Evolutionary conservation across 108 stramenopile genomes (phyloP).

Genomic region (Stephanodiscus minutulus): DNA sequence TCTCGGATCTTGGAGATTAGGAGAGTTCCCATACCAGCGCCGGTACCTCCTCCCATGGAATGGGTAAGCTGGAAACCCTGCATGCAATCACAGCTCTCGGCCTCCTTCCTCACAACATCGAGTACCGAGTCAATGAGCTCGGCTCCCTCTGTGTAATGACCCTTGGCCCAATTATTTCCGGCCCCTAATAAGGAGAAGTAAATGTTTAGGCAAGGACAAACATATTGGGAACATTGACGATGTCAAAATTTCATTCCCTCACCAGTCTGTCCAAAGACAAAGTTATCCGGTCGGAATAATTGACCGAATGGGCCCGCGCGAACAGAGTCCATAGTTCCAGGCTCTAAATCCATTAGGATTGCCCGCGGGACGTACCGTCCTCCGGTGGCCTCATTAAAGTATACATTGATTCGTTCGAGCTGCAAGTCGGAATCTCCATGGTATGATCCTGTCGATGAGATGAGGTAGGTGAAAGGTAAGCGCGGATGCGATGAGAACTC

Average conservation of each 20-base stretch:
- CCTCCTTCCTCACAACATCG: conserved; percentile 95
- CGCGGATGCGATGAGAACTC: not conserved
- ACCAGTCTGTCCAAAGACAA: conserved; percentile 92
- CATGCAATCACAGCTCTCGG: conserved; percentile 87
- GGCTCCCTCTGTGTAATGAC: conserved; percentile 97
- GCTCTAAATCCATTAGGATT: conserved; percentile 88
- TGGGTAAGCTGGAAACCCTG: conserved; percentile 92
- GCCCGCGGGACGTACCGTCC: conserved; percentile 91
- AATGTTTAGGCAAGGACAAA: not conserved
- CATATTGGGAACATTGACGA: not conserved
- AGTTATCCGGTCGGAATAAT: conserved; percentile 96
- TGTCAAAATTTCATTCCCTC: not conserved
- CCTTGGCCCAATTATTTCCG: conserved; percentile 96
- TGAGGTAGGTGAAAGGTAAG: conserved; percentile 17
- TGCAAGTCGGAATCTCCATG: conserved; percentile 79
- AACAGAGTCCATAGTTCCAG: conserved; percentile 92
- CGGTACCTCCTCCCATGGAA: conserved; percentile 94
- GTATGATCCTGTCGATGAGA: conserved; percentile 54
- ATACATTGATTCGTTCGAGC: conserved; percentile 77
- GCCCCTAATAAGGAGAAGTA: conserved; percentile 36
- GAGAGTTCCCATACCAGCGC: conserved; percentile 94
- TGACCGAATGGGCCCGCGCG: conserved; percentile 74
- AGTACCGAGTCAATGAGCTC: conserved; percentile 95
- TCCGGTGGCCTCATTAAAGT: conserved; percentile 87
- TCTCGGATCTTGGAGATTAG: conserved; percentile 95